Conservation (phyloP, 2,329 filamentous ascomycete genomes). For the Helminthosporium solani region DNA sequence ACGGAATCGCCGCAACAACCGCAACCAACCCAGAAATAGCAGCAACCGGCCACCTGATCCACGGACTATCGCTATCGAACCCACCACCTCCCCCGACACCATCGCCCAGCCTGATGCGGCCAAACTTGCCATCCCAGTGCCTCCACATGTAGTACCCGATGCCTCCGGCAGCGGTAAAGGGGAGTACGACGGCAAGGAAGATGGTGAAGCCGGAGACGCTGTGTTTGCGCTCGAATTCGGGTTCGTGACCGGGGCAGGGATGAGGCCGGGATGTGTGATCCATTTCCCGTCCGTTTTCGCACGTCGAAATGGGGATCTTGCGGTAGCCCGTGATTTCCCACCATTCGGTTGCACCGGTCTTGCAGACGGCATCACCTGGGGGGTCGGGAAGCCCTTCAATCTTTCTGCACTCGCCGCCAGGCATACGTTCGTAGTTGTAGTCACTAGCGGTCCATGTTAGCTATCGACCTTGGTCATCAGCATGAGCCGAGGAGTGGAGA, state of each 20-base stretch:
- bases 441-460: too few relatives aligned
- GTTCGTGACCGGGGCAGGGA: conserved; percentile 75
- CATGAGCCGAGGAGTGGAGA: not conserved
- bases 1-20: conserved; percentile 57
- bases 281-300: conserved; percentile 70
- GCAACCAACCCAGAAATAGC: conserved; percentile 57
- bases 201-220: conserved; percentile 70
- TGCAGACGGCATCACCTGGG: conserved; percentile 52
- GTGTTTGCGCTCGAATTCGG: conserved; percentile 74
- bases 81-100: conserved; percentile 13
- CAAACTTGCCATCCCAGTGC: conserved; percentile 87
- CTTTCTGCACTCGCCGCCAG: conserved; percentile 73
- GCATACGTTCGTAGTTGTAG: conserved; percentile 86
- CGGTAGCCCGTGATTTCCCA: conserved; percentile 86
- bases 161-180: conserved; percentile 68
- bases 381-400: conserved; percentile 71
- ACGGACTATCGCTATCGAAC: conserved; percentile 67
- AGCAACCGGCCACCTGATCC: conserved; percentile 72
- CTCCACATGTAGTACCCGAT: conserved; percentile 83
- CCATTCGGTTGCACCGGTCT: conserved; percentile 73
- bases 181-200: conserved; percentile 81
- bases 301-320: conserved; percentile 85
- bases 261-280: conserved; percentile 65
- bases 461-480: conserved; percentile 47
- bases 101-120: conserved; percentile 84